Conservation (phyloP, 352 stramenopile species). For the Pythium rishiriense region DNA sequence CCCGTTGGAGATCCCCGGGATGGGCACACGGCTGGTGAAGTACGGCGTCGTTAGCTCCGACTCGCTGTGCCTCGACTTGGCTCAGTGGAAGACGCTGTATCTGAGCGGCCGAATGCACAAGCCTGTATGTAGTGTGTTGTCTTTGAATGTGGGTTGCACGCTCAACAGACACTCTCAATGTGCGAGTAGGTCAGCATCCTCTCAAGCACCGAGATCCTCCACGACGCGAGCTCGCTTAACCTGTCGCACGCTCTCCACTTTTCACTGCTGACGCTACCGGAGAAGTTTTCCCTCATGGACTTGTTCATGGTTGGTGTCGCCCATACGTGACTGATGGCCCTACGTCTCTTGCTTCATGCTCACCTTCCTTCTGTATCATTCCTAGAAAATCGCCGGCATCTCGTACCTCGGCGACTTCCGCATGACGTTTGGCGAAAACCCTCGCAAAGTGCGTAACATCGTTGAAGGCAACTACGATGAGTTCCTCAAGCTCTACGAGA, state of each 20-base stretch:
- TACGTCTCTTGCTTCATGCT: not conserved
- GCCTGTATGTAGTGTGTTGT: constrained; percentile 44
- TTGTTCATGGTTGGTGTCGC: constrained; percentile 68
- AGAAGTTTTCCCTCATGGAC: constrained; percentile 81
- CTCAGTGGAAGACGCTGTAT: constrained; percentile 85
- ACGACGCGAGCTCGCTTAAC: constrained; percentile 55
- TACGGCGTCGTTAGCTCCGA: constrained; percentile 88
- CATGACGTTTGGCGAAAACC: constrained; percentile 91
- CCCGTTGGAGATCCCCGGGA: constrained; percentile 48
- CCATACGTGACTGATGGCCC: not conserved
- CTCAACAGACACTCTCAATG: no score
- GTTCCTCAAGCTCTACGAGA: constrained; percentile 75
- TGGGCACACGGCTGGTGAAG: constrained; percentile 81
- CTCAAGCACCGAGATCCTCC: constrained; percentile 44
- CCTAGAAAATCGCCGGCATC: constrained; percentile 85
- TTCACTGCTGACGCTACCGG: constrained; percentile 67
- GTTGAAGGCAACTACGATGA: constrained; percentile 79
- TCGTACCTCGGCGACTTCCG: constrained; percentile 90
- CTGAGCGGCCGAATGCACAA: constrained; percentile 88
- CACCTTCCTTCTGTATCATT: not conserved
- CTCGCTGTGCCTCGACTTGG: constrained; percentile 74
- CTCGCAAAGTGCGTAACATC: constrained; percentile 91
- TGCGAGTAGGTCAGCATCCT: constrained; percentile 59
- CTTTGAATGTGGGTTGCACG: not conserved
- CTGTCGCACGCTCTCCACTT: constrained; percentile 76